Percentiles rank a stretch among this genome's conserved stretches.
Evolutionary conservation across 148 eudicot species (phyloP).

Genomic region (Rhododendron griersonianum): DNA sequence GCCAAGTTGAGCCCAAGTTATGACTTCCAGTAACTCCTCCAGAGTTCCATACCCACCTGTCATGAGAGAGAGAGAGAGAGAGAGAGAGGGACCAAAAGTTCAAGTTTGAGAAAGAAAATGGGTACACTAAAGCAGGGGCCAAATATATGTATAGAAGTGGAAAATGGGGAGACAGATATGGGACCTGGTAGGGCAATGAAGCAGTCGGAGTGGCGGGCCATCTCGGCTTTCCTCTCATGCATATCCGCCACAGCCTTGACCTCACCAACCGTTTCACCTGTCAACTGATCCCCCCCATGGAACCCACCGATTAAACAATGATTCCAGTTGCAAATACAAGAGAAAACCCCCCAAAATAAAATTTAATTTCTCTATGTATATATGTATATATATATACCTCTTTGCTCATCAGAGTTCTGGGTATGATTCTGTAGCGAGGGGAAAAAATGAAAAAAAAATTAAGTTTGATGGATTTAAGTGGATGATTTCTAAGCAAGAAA

Average conservation of each 20-base stretch:
- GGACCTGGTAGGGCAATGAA: slow-evolving; percentile 79
- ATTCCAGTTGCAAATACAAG: not conserved
- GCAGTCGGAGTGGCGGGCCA: slow-evolving; percentile 71
- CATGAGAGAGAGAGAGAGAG: not conserved
- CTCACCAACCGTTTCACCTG: slow-evolving; percentile 65
- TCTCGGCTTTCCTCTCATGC: slow-evolving; percentile 77
- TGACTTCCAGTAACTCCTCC: slow-evolving; percentile 68
- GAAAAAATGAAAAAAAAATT: not conserved
- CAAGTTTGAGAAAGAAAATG: not conserved
- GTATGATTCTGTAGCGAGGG: slow-evolving; percentile 31
- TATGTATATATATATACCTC: slow-evolving; percentile 34
- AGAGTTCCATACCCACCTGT: slow-evolving; percentile 82
- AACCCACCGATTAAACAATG: too few species aligned
- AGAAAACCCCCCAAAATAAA: not conserved
- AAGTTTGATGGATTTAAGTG: not conserved
- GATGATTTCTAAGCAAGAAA: not conserved
- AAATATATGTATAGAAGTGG: not conserved
- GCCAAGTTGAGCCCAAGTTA: slow-evolving; percentile 80
- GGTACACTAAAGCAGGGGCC: not conserved
- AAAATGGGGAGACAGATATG: not conserved
- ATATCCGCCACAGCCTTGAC: slow-evolving; percentile 52
- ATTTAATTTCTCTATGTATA: not conserved
- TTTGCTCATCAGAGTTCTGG: slow-evolving; percentile 41
- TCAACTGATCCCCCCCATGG: slow-evolving; percentile 26
- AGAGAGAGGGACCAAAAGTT: not conserved